Conservation (phyloP, 495 filamentous ascomycete genomes). For the Stereocaulon alpinum region DNA sequence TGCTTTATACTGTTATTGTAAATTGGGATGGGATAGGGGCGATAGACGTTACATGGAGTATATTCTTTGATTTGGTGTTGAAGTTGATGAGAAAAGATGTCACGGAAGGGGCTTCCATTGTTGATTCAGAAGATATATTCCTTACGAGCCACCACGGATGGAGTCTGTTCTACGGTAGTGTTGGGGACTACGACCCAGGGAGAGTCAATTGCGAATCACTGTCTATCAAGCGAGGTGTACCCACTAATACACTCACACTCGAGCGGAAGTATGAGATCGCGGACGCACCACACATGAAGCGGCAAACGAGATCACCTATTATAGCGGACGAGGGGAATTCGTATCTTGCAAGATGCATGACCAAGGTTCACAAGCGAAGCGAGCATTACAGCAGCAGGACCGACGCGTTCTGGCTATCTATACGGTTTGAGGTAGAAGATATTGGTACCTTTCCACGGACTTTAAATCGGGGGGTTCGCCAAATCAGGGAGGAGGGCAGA, state of each 20-base stretch:
- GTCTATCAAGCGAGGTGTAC: constrained; percentile 9
- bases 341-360: constrained; percentile 13
- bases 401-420: constrained; percentile 10
- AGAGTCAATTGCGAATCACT: constrained; percentile 4
- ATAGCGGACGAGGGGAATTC: constrained; percentile 10
- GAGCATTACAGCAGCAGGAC: constrained; percentile 12
- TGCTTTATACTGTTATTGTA: neutral
- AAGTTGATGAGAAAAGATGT: constrained; percentile 4
- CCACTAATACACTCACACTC: constrained; percentile 6
- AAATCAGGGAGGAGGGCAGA: neutral
- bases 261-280: constrained; percentile 9
- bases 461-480: neutral
- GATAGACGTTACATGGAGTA: constrained; percentile 5
- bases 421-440: constrained; percentile 9
- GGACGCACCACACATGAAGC: constrained; percentile 1
- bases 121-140: constrained; percentile 1
- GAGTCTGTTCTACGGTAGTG: constrained; percentile 10
- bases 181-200: constrained; percentile 11
- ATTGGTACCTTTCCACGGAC: neutral
- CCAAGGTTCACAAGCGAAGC: constrained; percentile 1
- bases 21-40: neutral
- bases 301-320: neutral
- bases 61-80: constrained; percentile 6
- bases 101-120: neutral
- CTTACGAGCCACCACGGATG: constrained; percentile 9